A percentile compares a stretch with the other conserved stretches of the same genome.
These are phyloP conservation scores for Spencermartinsiella ligniputridi DNA, from an alignment of 1,139 yeast species.

Conservation along the genomic window DNA sequence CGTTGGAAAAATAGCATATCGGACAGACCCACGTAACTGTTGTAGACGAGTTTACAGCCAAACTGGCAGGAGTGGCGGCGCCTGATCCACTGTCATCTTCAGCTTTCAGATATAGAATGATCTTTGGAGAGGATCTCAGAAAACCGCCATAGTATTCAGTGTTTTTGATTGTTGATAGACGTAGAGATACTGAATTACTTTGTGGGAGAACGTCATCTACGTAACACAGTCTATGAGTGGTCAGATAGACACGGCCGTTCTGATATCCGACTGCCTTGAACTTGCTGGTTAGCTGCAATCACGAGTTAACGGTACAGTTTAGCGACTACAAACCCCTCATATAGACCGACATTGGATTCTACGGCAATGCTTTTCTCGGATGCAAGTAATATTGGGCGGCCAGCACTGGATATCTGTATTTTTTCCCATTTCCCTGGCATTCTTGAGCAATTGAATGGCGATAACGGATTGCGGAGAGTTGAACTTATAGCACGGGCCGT, in stretches of 20 bases:
- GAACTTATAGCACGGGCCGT: no score
- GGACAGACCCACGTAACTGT: slow-evolving; percentile 68
- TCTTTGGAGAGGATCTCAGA: slow-evolving; percentile 73
- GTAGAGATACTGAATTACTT: slow-evolving; percentile 47
- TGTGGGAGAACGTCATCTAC: slow-evolving; percentile 50
- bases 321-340: slow-evolving; percentile 28
- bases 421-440: slow-evolving; percentile 35
- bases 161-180: slow-evolving; percentile 43
- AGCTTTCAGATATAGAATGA: slow-evolving; percentile 41
- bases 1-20: slow-evolving; percentile 72
- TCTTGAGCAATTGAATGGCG: no score
- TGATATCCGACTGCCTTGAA: slow-evolving; percentile 61
- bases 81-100: slow-evolving; percentile 8
- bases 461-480: no score
- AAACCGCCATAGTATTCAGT: slow-evolving; percentile 56
- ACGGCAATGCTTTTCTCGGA: slow-evolving; percentile 41
- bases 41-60: slow-evolving; percentile 8
- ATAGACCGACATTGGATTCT: slow-evolving; percentile 33
- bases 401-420: slow-evolving; percentile 44
- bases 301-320: background rate
- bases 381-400: slow-evolving; percentile 43
- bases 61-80: slow-evolving; percentile 7
- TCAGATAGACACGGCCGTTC: slow-evolving; percentile 72
- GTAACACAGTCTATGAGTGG: slow-evolving; percentile 68
- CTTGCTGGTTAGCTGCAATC: slow-evolving; percentile 42